phyloP scores from a whole-genome alignment of 192 early-diverging fungal genomes.

The Dissophora ornata region DNA sequence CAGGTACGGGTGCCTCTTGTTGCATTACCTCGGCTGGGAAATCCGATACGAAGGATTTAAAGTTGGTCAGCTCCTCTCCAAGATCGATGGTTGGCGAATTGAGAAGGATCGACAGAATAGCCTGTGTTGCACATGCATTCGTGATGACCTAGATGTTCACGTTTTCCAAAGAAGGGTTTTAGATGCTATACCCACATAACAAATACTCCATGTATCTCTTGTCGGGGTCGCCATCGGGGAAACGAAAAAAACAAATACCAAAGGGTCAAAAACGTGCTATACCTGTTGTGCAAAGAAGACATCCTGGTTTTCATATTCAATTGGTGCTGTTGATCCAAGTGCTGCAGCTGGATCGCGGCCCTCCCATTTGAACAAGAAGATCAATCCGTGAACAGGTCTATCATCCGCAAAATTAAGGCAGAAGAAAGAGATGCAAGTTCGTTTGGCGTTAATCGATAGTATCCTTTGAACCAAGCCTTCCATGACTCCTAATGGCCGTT shows the following conservation, averaged over 20 bases:
- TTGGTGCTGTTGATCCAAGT: conserved; percentile 32
- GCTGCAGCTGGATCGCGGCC: conserved; percentile 48
- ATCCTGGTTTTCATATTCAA: conserved; percentile 48
- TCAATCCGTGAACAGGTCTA: conserved; percentile 80
- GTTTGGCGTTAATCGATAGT: too few relatives aligned
- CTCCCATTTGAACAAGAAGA: conserved; percentile 88
- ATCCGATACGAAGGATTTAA: conserved; percentile 76
- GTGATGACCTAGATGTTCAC: conserved; percentile 79
- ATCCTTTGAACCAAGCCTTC: too few relatives aligned
- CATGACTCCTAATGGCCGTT: background rate
- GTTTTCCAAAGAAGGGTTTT: background rate
- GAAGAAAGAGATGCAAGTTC: too few relatives aligned
- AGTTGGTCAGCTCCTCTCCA: conserved; percentile 72
- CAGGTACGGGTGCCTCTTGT: too few relatives aligned
- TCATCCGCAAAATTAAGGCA: background rate
- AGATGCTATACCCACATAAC: background rate
- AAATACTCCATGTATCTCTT: too few relatives aligned
- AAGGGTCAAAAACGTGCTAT: conserved; percentile 1
- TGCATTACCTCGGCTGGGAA: conserved; percentile 79
- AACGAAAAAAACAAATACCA: too few relatives aligned
- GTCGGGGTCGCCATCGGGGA: too few relatives aligned
- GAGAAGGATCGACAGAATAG: conserved; percentile 80
- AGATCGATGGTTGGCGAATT: conserved; percentile 77
- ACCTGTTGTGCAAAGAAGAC: conserved; percentile 80
- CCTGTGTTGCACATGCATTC: conserved; percentile 90